Conservation (phyloP, 257 asterid genomes). For the Eucommia ulmoides region DNA sequence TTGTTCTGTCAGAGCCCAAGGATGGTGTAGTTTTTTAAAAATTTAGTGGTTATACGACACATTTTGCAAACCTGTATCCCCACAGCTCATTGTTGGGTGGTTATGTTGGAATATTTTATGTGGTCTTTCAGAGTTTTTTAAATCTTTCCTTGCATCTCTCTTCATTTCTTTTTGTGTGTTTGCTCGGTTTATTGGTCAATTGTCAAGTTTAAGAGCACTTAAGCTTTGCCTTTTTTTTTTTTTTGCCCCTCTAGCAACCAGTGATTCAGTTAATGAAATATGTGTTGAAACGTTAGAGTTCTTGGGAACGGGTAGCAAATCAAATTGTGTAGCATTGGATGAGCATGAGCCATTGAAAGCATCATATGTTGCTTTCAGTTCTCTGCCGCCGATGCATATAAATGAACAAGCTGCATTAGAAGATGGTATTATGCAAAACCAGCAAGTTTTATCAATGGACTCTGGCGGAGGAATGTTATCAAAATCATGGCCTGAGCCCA, state of each 20-base stretch:
- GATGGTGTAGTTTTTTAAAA: no score
- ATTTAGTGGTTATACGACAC: no score
- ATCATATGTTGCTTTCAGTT: constrained; percentile 11
- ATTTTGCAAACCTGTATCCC: no score
- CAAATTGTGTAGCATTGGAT: constrained; percentile 4
- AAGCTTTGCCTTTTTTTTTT: no score
- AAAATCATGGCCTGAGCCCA: constrained; percentile 14
- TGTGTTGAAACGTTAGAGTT: constrained; percentile 6
- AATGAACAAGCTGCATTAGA: constrained; percentile 8
- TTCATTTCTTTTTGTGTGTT: no score
- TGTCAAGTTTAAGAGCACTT: no score
- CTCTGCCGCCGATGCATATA: constrained; percentile 10
- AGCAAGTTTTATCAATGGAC: constrained; percentile 12
- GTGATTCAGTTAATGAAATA: constrained; percentile 9
- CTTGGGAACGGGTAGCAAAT: constrained; percentile 6
- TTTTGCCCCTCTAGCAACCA: constrained; percentile 8
- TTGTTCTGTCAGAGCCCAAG: no score
- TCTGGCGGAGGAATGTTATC: constrained; percentile 6
- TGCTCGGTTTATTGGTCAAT: no score
- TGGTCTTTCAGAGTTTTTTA: no score
- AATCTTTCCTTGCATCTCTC: no score
- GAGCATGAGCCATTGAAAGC: constrained; percentile 7
- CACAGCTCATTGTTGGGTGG: no score
- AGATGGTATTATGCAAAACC: constrained; percentile 13
- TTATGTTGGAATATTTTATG: no score